Percentiles rank a stretch among this genome's conserved stretches.
These are phyloP conservation scores for Penicillium paradoxum DNA, from an alignment of 495 filamentous ascomycete genomes.

Conservation along the genomic window DNA sequence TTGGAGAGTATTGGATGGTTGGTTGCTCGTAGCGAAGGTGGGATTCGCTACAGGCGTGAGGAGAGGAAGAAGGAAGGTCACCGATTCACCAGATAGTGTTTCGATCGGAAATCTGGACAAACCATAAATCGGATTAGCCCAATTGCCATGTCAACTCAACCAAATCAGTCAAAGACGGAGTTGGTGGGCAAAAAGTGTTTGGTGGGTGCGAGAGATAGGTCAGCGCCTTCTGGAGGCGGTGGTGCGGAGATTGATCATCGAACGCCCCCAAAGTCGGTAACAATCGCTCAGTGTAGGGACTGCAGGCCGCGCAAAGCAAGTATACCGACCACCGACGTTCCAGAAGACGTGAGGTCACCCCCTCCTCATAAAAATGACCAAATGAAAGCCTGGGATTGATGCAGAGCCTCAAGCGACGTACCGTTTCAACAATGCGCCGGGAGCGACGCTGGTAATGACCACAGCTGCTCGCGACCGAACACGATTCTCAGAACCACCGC, in stretches of 20 bases:
- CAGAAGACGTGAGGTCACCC: neutral
- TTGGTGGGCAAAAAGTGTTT: slow-evolving; percentile 14
- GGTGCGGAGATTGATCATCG: slow-evolving; percentile 46
- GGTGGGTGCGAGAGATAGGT: slow-evolving; percentile 23
- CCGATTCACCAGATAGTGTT: slow-evolving; percentile 9
- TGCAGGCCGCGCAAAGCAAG: slow-evolving; percentile 22
- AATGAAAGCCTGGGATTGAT: slow-evolving; percentile 5
- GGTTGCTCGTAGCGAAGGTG: slow-evolving; percentile 13
- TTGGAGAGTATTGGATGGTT: slow-evolving; percentile 5
- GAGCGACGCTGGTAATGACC: slow-evolving; percentile 29
- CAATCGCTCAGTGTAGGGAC: slow-evolving; percentile 18
- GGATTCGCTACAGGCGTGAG: slow-evolving; percentile 17
- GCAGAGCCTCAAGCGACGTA: slow-evolving; percentile 32
- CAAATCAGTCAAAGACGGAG: neutral
- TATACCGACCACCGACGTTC: neutral
- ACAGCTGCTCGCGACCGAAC: slow-evolving; percentile 39
- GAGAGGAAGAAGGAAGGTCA: slow-evolving; percentile 19
- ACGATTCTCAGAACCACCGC: slow-evolving; percentile 30
- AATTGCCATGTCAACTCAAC: slow-evolving; percentile 23
- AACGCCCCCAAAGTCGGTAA: slow-evolving; percentile 31
- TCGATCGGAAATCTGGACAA: slow-evolving; percentile 13
- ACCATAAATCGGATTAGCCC: slow-evolving; percentile 20
- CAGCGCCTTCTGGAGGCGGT: slow-evolving; percentile 39
- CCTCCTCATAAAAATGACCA: neutral
- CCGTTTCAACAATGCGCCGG: slow-evolving; percentile 44